Conservation (phyloP, 1,139 yeast species). For the Pichia inconspicua region DNA sequence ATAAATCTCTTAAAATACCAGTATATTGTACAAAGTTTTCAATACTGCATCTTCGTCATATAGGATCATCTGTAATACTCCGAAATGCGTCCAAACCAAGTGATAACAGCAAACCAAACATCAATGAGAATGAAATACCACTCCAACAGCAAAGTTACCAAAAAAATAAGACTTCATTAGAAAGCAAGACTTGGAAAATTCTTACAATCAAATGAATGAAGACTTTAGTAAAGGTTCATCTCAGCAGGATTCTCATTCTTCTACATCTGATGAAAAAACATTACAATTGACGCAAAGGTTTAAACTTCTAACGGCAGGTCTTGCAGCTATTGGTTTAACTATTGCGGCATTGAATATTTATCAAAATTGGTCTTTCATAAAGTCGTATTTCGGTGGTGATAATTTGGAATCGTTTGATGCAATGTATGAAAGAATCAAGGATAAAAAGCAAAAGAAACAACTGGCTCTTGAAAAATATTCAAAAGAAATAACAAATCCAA, state of each 20-base stretch:
- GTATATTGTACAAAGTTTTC: background rate
- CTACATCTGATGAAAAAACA: slow-evolving; percentile 12
- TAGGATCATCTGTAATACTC: background rate
- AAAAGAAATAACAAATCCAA: slow-evolving; percentile 24
- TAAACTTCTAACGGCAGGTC: slow-evolving; percentile 22
- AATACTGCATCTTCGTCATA: background rate
- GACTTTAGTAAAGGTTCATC: background rate
- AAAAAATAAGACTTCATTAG: slow-evolving; percentile 12
- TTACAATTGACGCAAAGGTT: slow-evolving; percentile 21
- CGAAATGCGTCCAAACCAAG: background rate
- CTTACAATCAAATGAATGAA: slow-evolving; percentile 3
- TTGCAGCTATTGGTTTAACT: slow-evolving; percentile 28
- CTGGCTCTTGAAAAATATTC: slow-evolving; percentile 15
- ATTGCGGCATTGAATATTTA: slow-evolving; percentile 35
- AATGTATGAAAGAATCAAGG: slow-evolving; percentile 21
- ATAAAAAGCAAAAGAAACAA: slow-evolving; percentile 18
- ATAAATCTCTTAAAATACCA: background rate
- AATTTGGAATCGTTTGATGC: slow-evolving; percentile 25
- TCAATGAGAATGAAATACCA: slow-evolving; percentile 1
- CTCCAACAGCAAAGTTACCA: slow-evolving; percentile 8
- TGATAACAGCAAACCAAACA: background rate
- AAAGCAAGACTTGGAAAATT: slow-evolving; percentile 11
- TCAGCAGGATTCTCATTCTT: background rate
- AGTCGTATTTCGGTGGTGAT: slow-evolving; percentile 30
- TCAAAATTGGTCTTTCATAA: slow-evolving; percentile 37